Conservation (phyloP, 2,329 filamentous ascomycete species). For the Penicillium vulpinum region DNA sequence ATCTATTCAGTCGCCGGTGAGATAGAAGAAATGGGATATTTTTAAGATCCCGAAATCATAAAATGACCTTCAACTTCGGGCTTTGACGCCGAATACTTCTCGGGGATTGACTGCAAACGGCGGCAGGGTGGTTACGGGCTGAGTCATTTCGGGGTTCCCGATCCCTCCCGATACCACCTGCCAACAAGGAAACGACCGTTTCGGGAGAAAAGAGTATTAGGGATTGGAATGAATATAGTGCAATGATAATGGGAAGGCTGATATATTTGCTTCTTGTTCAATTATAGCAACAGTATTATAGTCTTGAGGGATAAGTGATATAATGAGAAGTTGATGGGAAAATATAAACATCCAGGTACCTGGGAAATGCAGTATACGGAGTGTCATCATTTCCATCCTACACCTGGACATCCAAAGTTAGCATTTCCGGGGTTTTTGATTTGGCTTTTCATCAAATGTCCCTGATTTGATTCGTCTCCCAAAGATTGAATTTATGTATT, state of each 20-base stretch:
- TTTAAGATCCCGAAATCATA: not conserved
- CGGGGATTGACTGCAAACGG: slow-evolving; percentile 17
- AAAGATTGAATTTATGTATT: not conserved
- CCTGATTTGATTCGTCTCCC: not conserved
- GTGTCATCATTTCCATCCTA: slow-evolving; percentile 12
- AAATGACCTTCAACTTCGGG: not conserved
- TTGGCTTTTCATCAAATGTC: not conserved
- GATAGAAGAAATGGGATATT: not conserved
- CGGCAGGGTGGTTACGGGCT: not conserved
- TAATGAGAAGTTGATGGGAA: not conserved
- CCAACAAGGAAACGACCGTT: slow-evolving; percentile 6
- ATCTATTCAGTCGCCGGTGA: not conserved
- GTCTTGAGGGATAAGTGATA: not conserved
- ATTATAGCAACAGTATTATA: not conserved
- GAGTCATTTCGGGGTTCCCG: slow-evolving; percentile 15
- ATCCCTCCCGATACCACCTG: slow-evolving; percentile 31
- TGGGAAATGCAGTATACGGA: slow-evolving; percentile 8
- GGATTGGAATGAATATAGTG: not conserved
- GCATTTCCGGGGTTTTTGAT: not conserved
- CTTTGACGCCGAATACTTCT: slow-evolving; percentile 14
- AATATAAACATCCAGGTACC: not conserved
- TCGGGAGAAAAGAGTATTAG: slow-evolving; percentile 4
- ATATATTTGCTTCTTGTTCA: slow-evolving; percentile 29
- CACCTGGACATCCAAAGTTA: not conserved
- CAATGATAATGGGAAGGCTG: slow-evolving; percentile 33